These are phyloP conservation scores for Calocera cornea DNA, from an alignment of 768 basidiomycete species.

Conservation along the genomic window DNA sequence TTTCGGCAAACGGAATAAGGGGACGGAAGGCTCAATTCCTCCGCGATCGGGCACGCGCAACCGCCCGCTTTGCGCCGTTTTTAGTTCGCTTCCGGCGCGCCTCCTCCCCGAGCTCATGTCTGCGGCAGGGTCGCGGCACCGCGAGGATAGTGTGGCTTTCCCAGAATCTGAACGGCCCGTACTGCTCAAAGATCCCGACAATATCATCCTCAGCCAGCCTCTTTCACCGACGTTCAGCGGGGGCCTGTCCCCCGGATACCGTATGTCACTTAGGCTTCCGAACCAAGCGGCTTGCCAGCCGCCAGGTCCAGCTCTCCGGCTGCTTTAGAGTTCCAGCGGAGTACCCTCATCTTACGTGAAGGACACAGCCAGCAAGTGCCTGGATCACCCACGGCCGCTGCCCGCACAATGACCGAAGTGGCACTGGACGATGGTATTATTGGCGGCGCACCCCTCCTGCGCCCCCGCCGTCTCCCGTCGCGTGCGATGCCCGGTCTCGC, in stretches of 20 bases:
- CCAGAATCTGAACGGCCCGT: not conserved
- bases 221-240: not conserved
- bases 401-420: not conserved
- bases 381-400: not conserved
- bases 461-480: not conserved
- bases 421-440: not conserved
- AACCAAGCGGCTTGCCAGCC: not conserved
- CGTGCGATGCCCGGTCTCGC: not conserved
- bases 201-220: not conserved
- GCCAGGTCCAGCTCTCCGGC: not conserved
- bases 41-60: not conserved
- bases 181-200: not conserved
- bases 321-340: not conserved
- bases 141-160: not conserved
- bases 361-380: not conserved
- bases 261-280: not conserved
- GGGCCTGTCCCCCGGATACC: too few relatives aligned
- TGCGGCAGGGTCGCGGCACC: not conserved
- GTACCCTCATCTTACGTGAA: not conserved
- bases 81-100: not conserved
- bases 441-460: too few relatives aligned
- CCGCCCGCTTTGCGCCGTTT: not conserved
- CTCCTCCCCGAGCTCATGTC: not conserved
- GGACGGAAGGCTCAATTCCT: not conserved
- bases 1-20: slow-evolving; percentile 4